Evolutionary conservation across 805 yeast species (phyloP).

Genomic region (Candida taoyuanica): DNA sequence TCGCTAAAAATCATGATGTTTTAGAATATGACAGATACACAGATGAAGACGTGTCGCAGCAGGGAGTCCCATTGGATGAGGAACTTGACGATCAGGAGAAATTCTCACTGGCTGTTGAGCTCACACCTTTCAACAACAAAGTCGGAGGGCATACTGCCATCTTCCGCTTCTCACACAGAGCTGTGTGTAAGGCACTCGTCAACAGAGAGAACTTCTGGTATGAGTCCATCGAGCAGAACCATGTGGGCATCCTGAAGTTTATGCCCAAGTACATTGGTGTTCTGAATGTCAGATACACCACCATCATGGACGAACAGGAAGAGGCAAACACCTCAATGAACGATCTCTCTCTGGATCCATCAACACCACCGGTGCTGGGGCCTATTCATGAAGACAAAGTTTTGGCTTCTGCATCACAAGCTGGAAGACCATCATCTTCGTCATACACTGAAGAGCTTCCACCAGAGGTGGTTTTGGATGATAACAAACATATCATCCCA

Average conservation of each 20-base stretch:
- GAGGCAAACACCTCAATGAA: conserved; percentile 16
- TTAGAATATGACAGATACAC: conserved; percentile 9
- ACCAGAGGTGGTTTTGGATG: conserved; percentile 88
- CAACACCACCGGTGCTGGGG: conserved; percentile 17
- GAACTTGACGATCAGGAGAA: conserved; percentile 26
- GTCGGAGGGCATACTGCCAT: conserved; percentile 99
- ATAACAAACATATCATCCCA: conserved; percentile 89
- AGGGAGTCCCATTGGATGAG: not conserved
- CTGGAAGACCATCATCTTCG: conserved; percentile 15
- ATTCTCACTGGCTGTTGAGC: conserved; percentile 77
- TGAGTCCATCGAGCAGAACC: conserved; percentile 77
- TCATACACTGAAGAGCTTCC: conserved; percentile 32
- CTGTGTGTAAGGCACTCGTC: conserved; percentile 90
- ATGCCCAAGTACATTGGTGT: conserved; percentile 97
- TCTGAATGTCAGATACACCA: conserved; percentile 73
- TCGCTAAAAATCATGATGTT: conserved; percentile 12
- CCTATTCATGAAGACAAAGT: conserved; percentile 17
- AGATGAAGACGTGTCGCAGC: conserved; percentile 6
- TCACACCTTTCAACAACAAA: conserved; percentile 86
- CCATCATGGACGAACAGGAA: conserved; percentile 26
- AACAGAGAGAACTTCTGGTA: conserved; percentile 90
- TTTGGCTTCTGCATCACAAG: conserved; percentile 13
- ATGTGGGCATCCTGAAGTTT: conserved; percentile 70
- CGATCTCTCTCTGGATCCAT: conserved; percentile 12
- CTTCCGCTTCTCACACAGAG: conserved; percentile 83